phyloP scores from a whole-genome alignment of 805 yeast genomes.

The Kregervanrija delftensis region DNA sequence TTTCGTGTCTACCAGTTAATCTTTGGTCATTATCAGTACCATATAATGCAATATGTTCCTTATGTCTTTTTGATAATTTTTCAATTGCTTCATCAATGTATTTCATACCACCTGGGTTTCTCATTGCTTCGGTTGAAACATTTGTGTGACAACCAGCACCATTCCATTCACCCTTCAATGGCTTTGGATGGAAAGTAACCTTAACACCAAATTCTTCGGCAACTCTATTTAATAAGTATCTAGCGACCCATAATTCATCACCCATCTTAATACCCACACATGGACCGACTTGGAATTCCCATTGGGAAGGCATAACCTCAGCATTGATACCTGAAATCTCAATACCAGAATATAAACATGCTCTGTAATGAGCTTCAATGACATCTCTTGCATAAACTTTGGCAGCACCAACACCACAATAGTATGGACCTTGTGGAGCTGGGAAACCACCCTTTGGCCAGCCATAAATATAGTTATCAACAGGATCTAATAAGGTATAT shows the following conservation, averaged over 20 bases:
- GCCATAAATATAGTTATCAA: constrained; percentile 79
- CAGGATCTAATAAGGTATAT: constrained; percentile 89
- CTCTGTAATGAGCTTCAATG: constrained; percentile 98
- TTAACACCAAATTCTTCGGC: constrained; percentile 99
- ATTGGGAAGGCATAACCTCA: constrained; percentile 99
- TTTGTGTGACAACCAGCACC: constrained; percentile 99
- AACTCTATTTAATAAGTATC: constrained; percentile 86
- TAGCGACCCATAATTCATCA: constrained; percentile 93
- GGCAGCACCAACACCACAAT: constrained; percentile 99
- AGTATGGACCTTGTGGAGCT: constrained; percentile 99
- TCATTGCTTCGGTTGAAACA: constrained; percentile 89
- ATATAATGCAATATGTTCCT: constrained; percentile 90
- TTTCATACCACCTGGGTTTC: constrained; percentile 94
- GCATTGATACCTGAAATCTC: constrained; percentile 95
- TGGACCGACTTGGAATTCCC: constrained; percentile 99
- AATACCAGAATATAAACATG: constrained; percentile 90
- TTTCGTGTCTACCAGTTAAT: constrained; percentile 97
- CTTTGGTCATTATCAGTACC: constrained; percentile 94
- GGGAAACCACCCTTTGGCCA: constrained; percentile 99
- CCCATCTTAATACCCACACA: constrained; percentile 95
- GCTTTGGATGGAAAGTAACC: constrained; percentile 99
- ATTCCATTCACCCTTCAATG: constrained; percentile 98
- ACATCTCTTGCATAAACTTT: constrained; percentile 97
- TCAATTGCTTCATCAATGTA: constrained; percentile 86
- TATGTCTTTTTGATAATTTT: constrained; percentile 92